Evolutionary conservation across 495 filamentous ascomycete genomes (phyloP).

Genomic region (Penicillium herquei): DNA sequence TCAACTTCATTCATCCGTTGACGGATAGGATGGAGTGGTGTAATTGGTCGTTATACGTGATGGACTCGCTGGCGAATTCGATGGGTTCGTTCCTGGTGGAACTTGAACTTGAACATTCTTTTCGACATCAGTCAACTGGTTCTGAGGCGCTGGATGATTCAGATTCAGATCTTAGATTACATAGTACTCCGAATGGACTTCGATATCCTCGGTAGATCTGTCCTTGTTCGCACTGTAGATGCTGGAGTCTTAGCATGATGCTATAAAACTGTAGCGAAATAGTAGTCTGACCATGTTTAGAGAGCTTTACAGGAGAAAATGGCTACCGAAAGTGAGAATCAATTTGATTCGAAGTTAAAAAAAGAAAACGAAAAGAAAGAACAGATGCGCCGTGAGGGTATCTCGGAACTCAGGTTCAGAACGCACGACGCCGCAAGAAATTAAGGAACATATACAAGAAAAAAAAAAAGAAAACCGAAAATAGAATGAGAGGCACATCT

Average conservation of each 20-base stretch:
- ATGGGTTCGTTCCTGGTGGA: neutral
- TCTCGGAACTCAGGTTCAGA: no score
- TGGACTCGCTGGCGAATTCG: conserved; percentile 1
- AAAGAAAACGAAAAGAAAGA: no score
- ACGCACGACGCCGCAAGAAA: neutral
- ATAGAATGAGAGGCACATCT: neutral
- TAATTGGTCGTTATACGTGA: neutral
- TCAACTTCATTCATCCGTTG: neutral
- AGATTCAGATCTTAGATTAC: conserved; percentile 1
- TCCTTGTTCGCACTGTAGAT: neutral
- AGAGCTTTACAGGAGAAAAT: no score
- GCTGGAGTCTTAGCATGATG: neutral
- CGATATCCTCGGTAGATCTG: conserved; percentile 17
- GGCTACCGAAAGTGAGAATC: no score
- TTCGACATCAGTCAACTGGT: neutral
- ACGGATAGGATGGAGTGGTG: neutral
- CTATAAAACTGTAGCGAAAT: neutral
- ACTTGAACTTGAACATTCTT: conserved; percentile 9
- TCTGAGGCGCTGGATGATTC: neutral
- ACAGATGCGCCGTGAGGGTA: no score
- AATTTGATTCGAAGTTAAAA: no score
- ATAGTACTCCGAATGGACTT: conserved; percentile 21
- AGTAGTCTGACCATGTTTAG: neutral
- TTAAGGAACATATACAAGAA: neutral
- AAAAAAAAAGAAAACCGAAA: neutral